phyloP scores from a whole-genome alignment of 1,284 basidiomycete species.

The Coniferiporia weirii region DNA sequence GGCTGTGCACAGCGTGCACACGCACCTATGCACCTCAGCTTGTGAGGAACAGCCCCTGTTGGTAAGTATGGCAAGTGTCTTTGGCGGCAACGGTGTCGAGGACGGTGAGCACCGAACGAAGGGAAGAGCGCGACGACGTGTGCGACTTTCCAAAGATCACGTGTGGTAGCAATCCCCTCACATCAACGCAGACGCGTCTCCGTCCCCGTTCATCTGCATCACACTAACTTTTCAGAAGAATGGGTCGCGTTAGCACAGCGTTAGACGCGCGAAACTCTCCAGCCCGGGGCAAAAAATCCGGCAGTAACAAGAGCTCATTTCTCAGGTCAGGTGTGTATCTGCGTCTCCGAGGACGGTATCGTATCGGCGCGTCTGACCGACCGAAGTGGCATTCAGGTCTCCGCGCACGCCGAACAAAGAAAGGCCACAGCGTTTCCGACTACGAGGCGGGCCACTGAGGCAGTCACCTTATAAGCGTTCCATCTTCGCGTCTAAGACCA shows the following conservation, averaged over 20 bases:
- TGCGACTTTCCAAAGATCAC: neutral
- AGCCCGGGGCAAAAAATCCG: neutral
- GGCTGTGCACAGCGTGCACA: slow-evolving; percentile 7
- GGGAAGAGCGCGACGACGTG: neutral
- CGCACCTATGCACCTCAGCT: neutral
- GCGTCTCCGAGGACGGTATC: neutral
- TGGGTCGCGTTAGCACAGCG: slow-evolving; percentile 11
- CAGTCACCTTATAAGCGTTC: slow-evolving; percentile 16
- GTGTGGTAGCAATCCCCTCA: neutral
- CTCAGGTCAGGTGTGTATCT: slow-evolving; percentile 4
- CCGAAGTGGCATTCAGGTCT: slow-evolving; percentile 6
- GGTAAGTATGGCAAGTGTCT: neutral
- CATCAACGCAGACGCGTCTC: neutral
- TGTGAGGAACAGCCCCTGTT: neutral
- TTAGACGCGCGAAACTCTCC: slow-evolving; percentile 8
- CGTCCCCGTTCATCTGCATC: neutral
- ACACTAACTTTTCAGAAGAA: neutral
- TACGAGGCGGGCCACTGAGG: slow-evolving; percentile 11
- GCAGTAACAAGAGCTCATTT: slow-evolving; percentile 4
- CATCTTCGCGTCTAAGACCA: slow-evolving; percentile 4
- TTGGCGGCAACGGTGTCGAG: neutral
- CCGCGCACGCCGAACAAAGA: slow-evolving; percentile 2
- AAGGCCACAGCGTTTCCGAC: slow-evolving; percentile 4
- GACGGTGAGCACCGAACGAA: neutral
- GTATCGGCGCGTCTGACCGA: neutral